Conservation (phyloP, 2,329 filamentous ascomycete species). For the Calonectria pseudoturangicola region DNA sequence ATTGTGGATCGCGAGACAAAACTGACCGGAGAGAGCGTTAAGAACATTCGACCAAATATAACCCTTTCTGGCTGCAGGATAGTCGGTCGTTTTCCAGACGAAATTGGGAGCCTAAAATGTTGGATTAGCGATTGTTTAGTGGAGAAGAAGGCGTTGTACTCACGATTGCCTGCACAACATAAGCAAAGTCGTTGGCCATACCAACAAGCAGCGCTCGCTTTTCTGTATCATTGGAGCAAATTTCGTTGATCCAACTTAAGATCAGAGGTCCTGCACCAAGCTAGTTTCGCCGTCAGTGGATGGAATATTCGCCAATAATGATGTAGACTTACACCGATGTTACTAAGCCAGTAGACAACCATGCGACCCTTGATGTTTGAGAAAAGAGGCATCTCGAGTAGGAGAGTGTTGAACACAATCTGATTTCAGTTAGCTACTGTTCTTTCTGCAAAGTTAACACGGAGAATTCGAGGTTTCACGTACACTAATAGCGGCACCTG, state of each 20-base stretch:
- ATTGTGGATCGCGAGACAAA: neutral
- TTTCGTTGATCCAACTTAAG: slow-evolving; percentile 51
- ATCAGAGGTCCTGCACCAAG: slow-evolving; percentile 48
- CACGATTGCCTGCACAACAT: slow-evolving; percentile 49
- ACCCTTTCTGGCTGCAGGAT: slow-evolving; percentile 43
- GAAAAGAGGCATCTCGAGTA: slow-evolving; percentile 46
- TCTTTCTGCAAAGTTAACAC: accelerated
- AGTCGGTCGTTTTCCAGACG: slow-evolving; percentile 47
- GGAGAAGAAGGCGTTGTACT: neutral
- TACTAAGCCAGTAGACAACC: slow-evolving; percentile 48
- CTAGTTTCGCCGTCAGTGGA: slow-evolving; percentile 9
- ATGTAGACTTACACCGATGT: slow-evolving; percentile 45
- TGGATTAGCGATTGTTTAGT: neutral
- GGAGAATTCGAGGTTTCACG: neutral
- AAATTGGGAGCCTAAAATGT: slow-evolving; percentile 42
- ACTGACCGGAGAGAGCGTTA: slow-evolving; percentile 41
- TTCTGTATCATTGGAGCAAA: slow-evolving; percentile 48
- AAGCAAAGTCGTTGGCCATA: slow-evolving; percentile 42
- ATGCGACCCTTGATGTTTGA: slow-evolving; percentile 39
- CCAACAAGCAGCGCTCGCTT: slow-evolving; percentile 47
- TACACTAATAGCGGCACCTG: slow-evolving; percentile 43
- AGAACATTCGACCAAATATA: slow-evolving; percentile 42
- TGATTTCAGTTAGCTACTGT: neutral
- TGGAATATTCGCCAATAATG: accelerated
- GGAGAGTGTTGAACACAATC: slow-evolving; percentile 40